Conservation (phyloP, 2,329 filamentous ascomycete species). For the Pseudodiploospora longispora region DNA sequence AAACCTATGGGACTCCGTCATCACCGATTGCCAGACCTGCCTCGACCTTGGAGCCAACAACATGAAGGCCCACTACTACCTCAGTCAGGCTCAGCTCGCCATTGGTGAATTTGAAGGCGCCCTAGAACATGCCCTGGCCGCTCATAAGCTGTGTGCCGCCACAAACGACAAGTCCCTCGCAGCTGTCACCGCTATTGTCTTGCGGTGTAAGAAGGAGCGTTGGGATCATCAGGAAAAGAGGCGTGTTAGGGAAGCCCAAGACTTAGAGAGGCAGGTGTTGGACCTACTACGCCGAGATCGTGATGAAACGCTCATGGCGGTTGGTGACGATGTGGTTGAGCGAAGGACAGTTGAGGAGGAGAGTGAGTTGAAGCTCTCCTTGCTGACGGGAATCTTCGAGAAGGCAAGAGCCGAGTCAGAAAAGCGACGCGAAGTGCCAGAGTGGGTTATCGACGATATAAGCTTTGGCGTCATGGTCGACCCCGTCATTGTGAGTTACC, state of each 20-base stretch:
- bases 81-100: conserved; percentile 75
- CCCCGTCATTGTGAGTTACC: conserved; percentile 45
- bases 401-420: conserved; percentile 35
- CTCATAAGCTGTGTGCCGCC: conserved; percentile 62
- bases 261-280: conserved; percentile 54
- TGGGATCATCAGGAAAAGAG: conserved; percentile 70
- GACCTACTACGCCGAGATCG: conserved; percentile 40
- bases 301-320: conserved; percentile 30
- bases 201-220: conserved; percentile 74
- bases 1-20: conserved; percentile 62
- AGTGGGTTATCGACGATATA: conserved; percentile 71
- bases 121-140: conserved; percentile 58
- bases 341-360: conserved; percentile 39
- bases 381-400: conserved; percentile 44
- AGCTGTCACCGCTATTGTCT: conserved; percentile 63
- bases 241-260: conserved; percentile 45
- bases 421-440: conserved; percentile 55
- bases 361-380: conserved; percentile 36
- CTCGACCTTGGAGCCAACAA: conserved; percentile 56
- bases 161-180: conserved; percentile 59
- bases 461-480: conserved; percentile 68
- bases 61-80: conserved; percentile 78
- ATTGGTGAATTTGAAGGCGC: conserved; percentile 60
- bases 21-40: conserved; percentile 68
- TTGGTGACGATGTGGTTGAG: conserved; percentile 38